Percentiles rank a stretch among this genome's conserved stretches.
These are phyloP conservation scores for Dendrobium huoshanense DNA, from an alignment of 106 monocot genomes.

Conservation along the genomic window DNA sequence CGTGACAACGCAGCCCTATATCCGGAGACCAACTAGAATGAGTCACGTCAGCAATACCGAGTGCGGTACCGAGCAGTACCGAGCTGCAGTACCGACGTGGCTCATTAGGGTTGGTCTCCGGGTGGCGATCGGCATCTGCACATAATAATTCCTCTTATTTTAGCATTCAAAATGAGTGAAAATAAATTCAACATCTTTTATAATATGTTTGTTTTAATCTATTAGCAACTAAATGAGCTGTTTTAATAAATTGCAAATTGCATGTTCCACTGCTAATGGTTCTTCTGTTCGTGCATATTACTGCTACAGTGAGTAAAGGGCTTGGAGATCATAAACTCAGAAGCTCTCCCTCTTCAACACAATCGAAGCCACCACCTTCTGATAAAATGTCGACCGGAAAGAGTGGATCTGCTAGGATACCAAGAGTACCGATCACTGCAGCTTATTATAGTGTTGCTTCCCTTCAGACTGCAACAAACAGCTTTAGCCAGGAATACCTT, in stretches of 20 bases:
- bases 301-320: constrained; percentile 40
- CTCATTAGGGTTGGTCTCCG: no score
- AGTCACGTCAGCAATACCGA: no score
- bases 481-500: constrained; percentile 73
- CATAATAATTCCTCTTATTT: background rate
- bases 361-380: constrained; percentile 31
- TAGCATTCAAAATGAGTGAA: background rate
- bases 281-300: background rate
- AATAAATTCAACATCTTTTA: background rate
- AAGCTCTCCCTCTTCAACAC: constrained; percentile 25
- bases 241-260: background rate
- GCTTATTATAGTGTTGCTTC: constrained; percentile 72
- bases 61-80: no score
- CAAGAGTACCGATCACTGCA: constrained; percentile 50
- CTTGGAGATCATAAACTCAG: constrained; percentile 27
- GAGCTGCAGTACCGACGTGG: no score
- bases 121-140: no score
- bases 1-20: no score
- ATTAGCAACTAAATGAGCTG: background rate
- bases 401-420: constrained; percentile 35
- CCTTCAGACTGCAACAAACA: constrained; percentile 80
- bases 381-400: constrained; percentile 39
- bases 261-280: background rate
- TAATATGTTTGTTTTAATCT: background rate
- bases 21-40: no score